Conservation (phyloP, 2,329 filamentous ascomycete genomes). For the Paecilomyces sp. region DNA sequence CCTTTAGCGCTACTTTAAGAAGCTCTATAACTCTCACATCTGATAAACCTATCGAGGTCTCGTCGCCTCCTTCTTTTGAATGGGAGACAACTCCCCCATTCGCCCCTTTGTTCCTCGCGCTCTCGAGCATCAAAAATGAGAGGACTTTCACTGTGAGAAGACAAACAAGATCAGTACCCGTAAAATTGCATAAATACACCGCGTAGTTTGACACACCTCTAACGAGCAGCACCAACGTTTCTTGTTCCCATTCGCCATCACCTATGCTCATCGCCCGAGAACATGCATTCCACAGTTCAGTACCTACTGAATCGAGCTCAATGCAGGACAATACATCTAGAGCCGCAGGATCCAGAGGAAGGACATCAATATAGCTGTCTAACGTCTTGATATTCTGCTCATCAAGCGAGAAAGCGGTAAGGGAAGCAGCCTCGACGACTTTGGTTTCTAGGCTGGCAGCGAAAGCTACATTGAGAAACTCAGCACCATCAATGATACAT, state of each 20-base stretch:
- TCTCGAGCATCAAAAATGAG: slow-evolving; percentile 61
- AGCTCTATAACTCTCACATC: slow-evolving; percentile 30
- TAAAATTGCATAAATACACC: too few species aligned
- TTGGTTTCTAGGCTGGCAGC: slow-evolving; percentile 11
- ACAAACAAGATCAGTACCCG: neutral
- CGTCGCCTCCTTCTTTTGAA: neutral
- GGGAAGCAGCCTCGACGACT: slow-evolving; percentile 2
- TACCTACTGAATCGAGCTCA: slow-evolving; percentile 23
- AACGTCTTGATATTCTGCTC: slow-evolving; percentile 7
- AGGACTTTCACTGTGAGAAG: slow-evolving; percentile 43
- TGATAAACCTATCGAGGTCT: neutral
- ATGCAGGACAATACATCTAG: slow-evolving; percentile 6
- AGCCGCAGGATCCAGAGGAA: slow-evolving; percentile 5
- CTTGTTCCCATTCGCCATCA: slow-evolving; percentile 5
- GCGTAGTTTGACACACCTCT: too few species aligned
- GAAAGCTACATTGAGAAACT: slow-evolving; percentile 12
- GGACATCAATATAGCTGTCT: slow-evolving; percentile 8
- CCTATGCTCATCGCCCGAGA: slow-evolving; percentile 10
- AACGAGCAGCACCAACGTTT: neutral
- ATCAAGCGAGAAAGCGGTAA: neutral
- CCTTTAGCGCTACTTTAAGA: slow-evolving; percentile 61
- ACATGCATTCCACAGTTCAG: slow-evolving; percentile 33
- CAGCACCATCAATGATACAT: neutral
- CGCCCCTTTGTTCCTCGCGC: slow-evolving; percentile 28
- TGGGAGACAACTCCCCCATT: neutral